Conservation (phyloP, 257 asterid species). For the Petunia axillaris region DNA sequence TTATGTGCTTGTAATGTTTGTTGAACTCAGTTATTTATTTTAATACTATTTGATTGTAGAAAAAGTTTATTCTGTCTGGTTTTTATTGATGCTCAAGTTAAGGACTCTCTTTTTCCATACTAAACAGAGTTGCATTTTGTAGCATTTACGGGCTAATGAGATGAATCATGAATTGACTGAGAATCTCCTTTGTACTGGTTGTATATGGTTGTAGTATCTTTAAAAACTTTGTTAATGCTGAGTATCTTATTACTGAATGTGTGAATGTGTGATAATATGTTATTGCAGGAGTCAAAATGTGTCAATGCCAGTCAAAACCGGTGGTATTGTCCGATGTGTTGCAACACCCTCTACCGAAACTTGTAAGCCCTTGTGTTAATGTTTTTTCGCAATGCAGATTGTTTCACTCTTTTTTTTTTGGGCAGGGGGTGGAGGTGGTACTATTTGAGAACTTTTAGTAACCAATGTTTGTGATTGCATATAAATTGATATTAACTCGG, state of each 20-base stretch:
- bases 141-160: background rate
- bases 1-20: background rate
- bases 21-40: background rate
- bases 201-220: background rate
- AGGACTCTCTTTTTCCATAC: background rate
- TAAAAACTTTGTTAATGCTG: slow-evolving; percentile 9
- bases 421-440: background rate
- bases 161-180: background rate
- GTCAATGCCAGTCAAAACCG: slow-evolving; percentile 46
- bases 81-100: background rate
- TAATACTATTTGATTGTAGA: background rate
- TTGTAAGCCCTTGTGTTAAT: slow-evolving; percentile 39
- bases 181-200: background rate
- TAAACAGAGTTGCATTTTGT: background rate
- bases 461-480: slow-evolving; percentile 2
- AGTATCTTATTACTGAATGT: background rate
- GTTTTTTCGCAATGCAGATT: background rate
- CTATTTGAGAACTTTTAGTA: background rate
- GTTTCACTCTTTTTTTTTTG: background rate
- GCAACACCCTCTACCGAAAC: slow-evolving; percentile 69
- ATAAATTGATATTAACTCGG: background rate
- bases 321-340: slow-evolving; percentile 60
- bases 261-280: background rate
- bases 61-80: background rate
- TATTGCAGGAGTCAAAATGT: slow-evolving; percentile 55